Conservation (phyloP, 2,329 filamentous ascomycete genomes). For the Basipetospora chlamydospora region DNA sequence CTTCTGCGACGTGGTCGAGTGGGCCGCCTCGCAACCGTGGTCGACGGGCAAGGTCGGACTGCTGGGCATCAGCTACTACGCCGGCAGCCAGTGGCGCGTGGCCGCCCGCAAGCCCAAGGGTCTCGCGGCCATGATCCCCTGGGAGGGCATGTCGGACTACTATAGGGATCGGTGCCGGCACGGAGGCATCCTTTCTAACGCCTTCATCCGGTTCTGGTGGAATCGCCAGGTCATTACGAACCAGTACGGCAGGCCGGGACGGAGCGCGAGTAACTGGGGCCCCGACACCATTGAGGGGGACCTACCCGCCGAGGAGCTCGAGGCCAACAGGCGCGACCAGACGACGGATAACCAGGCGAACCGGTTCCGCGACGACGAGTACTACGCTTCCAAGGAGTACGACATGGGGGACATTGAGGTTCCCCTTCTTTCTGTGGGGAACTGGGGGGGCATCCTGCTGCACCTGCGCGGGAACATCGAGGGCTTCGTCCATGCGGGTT, state of each 20-base stretch:
- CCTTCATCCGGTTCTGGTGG: constrained; percentile 52
- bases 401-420: constrained; percentile 51
- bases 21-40: constrained; percentile 31
- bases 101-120: constrained; percentile 29
- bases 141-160: constrained; percentile 39
- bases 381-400: constrained; percentile 36
- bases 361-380: constrained; percentile 40
- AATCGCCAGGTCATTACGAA: constrained; percentile 50
- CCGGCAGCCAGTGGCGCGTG: constrained; percentile 28
- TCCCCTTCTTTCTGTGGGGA: constrained; percentile 50
- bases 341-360: constrained; percentile 19
- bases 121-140: constrained; percentile 30
- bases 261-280: constrained; percentile 34
- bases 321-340: constrained; percentile 32
- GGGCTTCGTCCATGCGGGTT: constrained; percentile 48
- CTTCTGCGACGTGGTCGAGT: constrained; percentile 32
- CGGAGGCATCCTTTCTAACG: constrained; percentile 44
- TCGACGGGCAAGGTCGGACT: constrained; percentile 30
- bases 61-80: constrained; percentile 31
- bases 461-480: constrained; percentile 56
- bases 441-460: constrained; percentile 57
- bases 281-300: constrained; percentile 41
- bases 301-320: constrained; percentile 30
- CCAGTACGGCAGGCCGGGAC: constrained; percentile 40
- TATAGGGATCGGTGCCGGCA: constrained; percentile 44